Base-by-base conservation (phyloP, 768 basidiomycete species). In the Dacryopinax spathularia region DNA sequence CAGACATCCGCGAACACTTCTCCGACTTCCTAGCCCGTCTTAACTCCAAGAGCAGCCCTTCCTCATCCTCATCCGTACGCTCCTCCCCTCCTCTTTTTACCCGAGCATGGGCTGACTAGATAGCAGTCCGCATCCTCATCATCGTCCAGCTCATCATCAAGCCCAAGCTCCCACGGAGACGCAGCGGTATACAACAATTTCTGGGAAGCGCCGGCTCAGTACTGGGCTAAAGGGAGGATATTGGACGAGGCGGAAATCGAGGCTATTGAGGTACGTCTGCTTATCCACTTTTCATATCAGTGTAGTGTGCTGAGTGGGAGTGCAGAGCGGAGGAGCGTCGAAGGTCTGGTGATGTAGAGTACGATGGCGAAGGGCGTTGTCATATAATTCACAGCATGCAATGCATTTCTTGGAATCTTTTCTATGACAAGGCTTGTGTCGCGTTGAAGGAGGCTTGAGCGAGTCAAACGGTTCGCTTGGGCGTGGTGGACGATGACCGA, bases 221-320 rank as follows among this genome's bases (percentile, higher is more conserved):
- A 72, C 13, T 72, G 72, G 72, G 69, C 44, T 36, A 68, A 69
- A 2, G 70, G 69, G 63, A 69, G 70, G 62, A 18, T 29, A 56
- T 44, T 72, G 41, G 63, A 66, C 6, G 72, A 72, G 37, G 63
- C 65, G 64, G 73, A 74, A 68, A 71, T 72, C 22, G 73, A 74
- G 64, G 70, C 73, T 61, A 68, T 74, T 61, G 71, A 72, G 71
- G 73, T 74, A 68, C 66, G 72, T 72, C 48, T n/a, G 12, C 36
- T 37, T 37, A 10, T n/a, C 36, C n/a, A 37, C n/a, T n/a, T 37
- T 37, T 37, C 36, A 10, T 37, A 37, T 37, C 36, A 15, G 43
- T 13, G 48, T 29, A 10, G 25, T 56, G 25, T 20, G 48, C 25
- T 29, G 48, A n/a, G 15, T 13, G 10, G 48, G 7, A 18, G 5